Evolutionary conservation across 2,329 filamentous ascomycete genomes (phyloP).

Genomic region (Fonsecaea nubica): DNA sequence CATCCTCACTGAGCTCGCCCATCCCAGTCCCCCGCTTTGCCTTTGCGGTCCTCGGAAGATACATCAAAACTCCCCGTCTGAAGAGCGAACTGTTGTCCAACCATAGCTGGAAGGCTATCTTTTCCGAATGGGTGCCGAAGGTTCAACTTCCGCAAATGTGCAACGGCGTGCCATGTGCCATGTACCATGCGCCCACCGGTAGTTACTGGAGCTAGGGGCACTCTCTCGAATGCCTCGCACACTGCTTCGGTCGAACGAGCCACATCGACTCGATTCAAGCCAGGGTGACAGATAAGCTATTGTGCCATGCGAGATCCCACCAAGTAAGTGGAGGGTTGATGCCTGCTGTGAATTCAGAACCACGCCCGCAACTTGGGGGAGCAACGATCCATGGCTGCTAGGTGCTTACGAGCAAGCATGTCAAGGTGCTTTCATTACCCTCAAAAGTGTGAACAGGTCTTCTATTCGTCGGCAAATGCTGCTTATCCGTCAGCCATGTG

Average conservation of each 20-base stretch:
- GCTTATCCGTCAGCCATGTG: neutral
- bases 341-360: neutral
- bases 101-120: neutral
- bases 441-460: neutral
- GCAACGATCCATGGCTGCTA: neutral
- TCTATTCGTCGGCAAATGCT: neutral
- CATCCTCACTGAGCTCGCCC: neutral
- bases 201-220: neutral
- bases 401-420: neutral
- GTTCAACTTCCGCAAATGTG: neutral
- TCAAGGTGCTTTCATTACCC: neutral
- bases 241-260: neutral
- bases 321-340: conserved; percentile 1
- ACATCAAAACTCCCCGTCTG: neutral
- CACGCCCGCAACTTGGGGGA: neutral
- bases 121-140: neutral
- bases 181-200: neutral
- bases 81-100: neutral
- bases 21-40: neutral
- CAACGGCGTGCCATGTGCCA: neutral
- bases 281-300: neutral
- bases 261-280: neutral
- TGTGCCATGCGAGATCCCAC: neutral
- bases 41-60: neutral
- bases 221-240: neutral